Base-by-base conservation (phyloP, 352 stramenopile genomes). In the Globisporangium ultimum region DNA sequence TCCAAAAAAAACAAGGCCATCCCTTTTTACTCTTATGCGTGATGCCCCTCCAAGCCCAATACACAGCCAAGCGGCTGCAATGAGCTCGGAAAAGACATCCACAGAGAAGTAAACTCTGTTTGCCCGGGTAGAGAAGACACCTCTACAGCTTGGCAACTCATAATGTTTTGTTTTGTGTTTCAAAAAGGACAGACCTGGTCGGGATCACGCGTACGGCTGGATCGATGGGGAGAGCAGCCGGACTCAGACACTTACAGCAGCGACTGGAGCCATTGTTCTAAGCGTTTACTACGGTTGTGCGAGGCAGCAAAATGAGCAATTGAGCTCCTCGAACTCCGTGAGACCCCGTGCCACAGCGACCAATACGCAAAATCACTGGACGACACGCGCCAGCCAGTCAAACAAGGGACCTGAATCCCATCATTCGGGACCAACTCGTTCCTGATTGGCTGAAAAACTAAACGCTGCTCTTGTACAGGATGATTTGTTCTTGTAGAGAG, bases 91-190 rank as follows among this genome's bases (percentile, higher is more conserved):
- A 5, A 47, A 17, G 40, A 59, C 61, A 68, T 68, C 80, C 75
- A 88, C 85, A 95, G 81, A 93, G 81, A 95, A 92, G 76, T 78
- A 71, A 88, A 93, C 85, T 93, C 85, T 94, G 85, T 87, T 79
- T 90, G 82, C 82, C 78, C 80, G 78, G 84, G 78, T 80, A 90
- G 78, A 92, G 77, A 89, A 87, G 70, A 68, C 75, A 72, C 55
- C 80, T 92, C 83, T 90, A 79, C 83, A 92, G 83, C 83, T 88
- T 76, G 78, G 82, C 82, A 91, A 89, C 79, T 83, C 71, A 87
- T 80, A 71, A 48, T 66, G 71, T 36, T 10, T 36, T 59, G 55
- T 62, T 43, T 45, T 45, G 40, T 5, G 4, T 18, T 8, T 11
- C 40, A 4, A 45, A 45, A 45, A 10, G 48, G 36, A 63, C 56